Evolutionary conservation across 805 yeast genomes (phyloP).

Genomic region (Kuraishia floccosa): DNA sequence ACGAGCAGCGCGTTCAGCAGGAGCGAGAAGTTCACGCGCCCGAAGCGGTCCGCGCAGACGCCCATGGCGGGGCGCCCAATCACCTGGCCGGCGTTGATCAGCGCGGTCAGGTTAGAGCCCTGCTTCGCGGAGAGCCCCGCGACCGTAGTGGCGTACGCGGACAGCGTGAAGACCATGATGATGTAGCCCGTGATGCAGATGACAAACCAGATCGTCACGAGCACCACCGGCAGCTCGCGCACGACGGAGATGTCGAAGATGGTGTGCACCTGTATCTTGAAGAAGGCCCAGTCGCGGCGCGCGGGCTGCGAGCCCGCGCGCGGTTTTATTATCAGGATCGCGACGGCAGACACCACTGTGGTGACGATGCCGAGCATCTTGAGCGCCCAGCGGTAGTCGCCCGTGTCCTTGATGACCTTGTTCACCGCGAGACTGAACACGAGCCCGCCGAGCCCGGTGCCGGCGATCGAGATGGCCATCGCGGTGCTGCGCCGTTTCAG

Average conservation of each 20-base stretch:
- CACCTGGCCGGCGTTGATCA: slow-evolving; percentile 32
- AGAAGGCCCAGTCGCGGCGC: slow-evolving; percentile 5
- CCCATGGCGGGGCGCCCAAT: slow-evolving; percentile 41
- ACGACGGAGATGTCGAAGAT: slow-evolving; percentile 8
- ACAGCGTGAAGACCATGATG: slow-evolving; percentile 31
- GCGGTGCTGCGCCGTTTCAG: slow-evolving; percentile 30
- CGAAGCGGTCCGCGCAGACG: slow-evolving; percentile 27
- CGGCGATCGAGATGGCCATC: slow-evolving; percentile 33
- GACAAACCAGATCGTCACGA: slow-evolving; percentile 16
- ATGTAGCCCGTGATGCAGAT: slow-evolving; percentile 27
- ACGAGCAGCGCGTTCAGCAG: slow-evolving; percentile 20
- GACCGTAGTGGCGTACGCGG: slow-evolving; percentile 29
- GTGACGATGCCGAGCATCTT: slow-evolving; percentile 28
- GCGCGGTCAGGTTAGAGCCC: slow-evolving; percentile 33
- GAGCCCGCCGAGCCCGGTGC: slow-evolving; percentile 43
- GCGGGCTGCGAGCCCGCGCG: slow-evolving; percentile 5
- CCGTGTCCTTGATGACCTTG: slow-evolving; percentile 24
- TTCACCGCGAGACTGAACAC: slow-evolving; percentile 31
- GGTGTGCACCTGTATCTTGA: slow-evolving; percentile 6
- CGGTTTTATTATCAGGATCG: slow-evolving; percentile 18
- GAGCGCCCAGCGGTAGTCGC: slow-evolving; percentile 30
- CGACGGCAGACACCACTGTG: slow-evolving; percentile 22
- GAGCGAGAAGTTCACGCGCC: slow-evolving; percentile 35
- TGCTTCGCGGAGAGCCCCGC: slow-evolving; percentile 29
- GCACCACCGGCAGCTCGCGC: slow-evolving; percentile 8